Evolutionary conservation across 305 asterid genomes (phyloP).

Genomic region (Solanum hybrid): DNA sequence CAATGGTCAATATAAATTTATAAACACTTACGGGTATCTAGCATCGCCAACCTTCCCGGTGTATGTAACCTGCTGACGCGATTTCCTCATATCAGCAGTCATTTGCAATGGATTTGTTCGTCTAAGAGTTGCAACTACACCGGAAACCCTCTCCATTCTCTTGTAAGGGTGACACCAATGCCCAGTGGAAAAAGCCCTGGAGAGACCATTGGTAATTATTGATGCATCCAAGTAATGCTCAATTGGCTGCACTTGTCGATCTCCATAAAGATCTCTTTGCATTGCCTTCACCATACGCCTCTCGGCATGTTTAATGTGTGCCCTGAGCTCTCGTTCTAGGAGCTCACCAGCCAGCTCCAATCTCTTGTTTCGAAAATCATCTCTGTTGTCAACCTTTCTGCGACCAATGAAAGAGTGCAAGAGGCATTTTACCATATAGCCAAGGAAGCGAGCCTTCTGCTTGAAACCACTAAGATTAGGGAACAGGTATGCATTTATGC

Average conservation of each 20-base stretch:
- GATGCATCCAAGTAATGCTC: conserved; percentile 79
- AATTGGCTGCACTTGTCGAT: conserved; percentile 44
- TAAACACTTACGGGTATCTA: conserved; percentile 79
- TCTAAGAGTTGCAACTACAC: conserved; percentile 83
- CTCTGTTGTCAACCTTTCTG: conserved; percentile 73
- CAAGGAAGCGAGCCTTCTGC: conserved; percentile 78
- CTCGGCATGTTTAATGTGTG: conserved; percentile 83
- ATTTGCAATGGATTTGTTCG: conserved; percentile 89
- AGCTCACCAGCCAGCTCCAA: conserved; percentile 86
- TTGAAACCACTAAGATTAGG: conserved; percentile 45
- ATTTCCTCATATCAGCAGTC: conserved; percentile 86
- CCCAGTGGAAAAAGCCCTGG: conserved; percentile 90
- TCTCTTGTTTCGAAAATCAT: conserved; percentile 88
- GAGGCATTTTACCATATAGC: conserved; percentile 83
- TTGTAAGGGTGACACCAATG: conserved; percentile 91
- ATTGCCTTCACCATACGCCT: conserved; percentile 67
- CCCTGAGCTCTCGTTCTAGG: conserved; percentile 73
- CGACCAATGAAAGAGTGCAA: conserved; percentile 66
- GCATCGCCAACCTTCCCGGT: conserved; percentile 96
- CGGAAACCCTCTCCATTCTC: conserved; percentile 75
- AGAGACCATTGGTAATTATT: conserved; percentile 78
- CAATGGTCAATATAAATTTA: not conserved
- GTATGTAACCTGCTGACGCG: conserved; percentile 78
- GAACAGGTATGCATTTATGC: conserved; percentile 47
- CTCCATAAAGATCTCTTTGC: conserved; percentile 72